A percentile compares a stretch with the other conserved stretches of the same genome.
Evolutionary conservation across 2,329 filamentous ascomycete species (phyloP).

Genomic region (Curvularia verruculosa): DNA sequence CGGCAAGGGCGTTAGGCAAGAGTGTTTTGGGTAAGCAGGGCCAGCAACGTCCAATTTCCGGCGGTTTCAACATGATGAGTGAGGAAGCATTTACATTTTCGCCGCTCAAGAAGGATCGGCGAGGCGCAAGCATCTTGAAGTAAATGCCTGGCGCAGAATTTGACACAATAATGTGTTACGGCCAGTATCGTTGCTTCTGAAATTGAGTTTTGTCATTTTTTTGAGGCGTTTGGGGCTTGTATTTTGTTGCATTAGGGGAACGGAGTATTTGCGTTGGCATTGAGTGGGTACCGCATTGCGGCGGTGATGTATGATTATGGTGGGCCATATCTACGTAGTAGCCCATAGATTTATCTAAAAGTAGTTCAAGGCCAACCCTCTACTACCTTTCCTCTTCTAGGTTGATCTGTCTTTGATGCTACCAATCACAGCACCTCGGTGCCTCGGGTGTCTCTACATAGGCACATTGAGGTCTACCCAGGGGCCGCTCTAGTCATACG

Average conservation of each 20-base stretch:
- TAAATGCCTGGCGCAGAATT: constrained; percentile 5
- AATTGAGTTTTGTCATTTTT: not conserved
- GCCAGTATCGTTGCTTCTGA: not conserved
- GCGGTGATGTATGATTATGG: not conserved
- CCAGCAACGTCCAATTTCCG: constrained; percentile 36
- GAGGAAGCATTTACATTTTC: constrained; percentile 49
- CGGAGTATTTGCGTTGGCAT: not conserved
- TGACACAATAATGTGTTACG: not conserved
- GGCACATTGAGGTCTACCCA: constrained; percentile 2
- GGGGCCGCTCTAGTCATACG: not conserved
- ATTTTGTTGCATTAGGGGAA: not conserved
- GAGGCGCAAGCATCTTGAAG: constrained; percentile 36
- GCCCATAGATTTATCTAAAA: not conserved
- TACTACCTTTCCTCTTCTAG: not conserved
- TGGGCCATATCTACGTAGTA: not conserved
- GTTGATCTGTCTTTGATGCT: not conserved
- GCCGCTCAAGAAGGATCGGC: constrained; percentile 51
- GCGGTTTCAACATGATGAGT: constrained; percentile 45
- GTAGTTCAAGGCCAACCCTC: not conserved
- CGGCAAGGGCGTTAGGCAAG: constrained; percentile 46
- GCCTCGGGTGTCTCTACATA: not conserved
- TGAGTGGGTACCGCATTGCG: not conserved
- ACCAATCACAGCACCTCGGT: not conserved
- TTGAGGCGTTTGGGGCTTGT: not conserved
- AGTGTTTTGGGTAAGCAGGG: constrained; percentile 38